A percentile compares a stretch with the other conserved stretches of the same genome.
Evolutionary conservation across 2,329 filamentous ascomycete genomes (phyloP).

Genomic region (Alternaria triticina): DNA sequence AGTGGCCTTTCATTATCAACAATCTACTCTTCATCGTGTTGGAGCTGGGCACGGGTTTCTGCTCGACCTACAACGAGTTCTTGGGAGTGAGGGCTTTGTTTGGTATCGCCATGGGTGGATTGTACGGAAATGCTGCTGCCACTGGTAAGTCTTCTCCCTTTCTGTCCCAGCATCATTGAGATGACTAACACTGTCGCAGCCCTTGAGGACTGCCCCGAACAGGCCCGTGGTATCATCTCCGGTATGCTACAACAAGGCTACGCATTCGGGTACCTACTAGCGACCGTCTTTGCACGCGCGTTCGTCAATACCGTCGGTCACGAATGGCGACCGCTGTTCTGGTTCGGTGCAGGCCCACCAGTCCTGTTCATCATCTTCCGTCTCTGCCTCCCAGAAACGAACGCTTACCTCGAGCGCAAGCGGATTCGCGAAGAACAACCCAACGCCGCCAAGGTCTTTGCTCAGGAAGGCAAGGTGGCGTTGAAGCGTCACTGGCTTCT

Average conservation of each 20-base stretch:
- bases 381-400: constrained; percentile 78
- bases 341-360: constrained; percentile 85
- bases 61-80: constrained; percentile 64
- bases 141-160: constrained; percentile 47
- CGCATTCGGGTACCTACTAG: constrained; percentile 69
- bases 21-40: constrained; percentile 66
- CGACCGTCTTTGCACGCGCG: constrained; percentile 62
- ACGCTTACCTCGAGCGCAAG: constrained; percentile 72
- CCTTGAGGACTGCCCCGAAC: constrained; percentile 65
- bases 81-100: constrained; percentile 65
- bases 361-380: constrained; percentile 82
- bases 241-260: constrained; percentile 70
- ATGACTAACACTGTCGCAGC: constrained; percentile 43
- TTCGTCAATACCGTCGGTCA: constrained; percentile 79
- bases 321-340: constrained; percentile 84
- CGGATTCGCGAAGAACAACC: constrained; percentile 65
- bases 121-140: constrained; percentile 67
- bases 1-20: constrained; percentile 66
- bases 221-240: constrained; percentile 65
- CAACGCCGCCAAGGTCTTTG: constrained; percentile 70
- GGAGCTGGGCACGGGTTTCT: constrained; percentile 67
- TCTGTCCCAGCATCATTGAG: fast-evolving
- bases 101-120: constrained; percentile 69
- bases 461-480: constrained; percentile 79
- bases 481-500: constrained; percentile 81